Evolutionary conservation across 1,139 yeast genomes (phyloP).

Genomic region (Pneumocystis wakefieldiae): DNA sequence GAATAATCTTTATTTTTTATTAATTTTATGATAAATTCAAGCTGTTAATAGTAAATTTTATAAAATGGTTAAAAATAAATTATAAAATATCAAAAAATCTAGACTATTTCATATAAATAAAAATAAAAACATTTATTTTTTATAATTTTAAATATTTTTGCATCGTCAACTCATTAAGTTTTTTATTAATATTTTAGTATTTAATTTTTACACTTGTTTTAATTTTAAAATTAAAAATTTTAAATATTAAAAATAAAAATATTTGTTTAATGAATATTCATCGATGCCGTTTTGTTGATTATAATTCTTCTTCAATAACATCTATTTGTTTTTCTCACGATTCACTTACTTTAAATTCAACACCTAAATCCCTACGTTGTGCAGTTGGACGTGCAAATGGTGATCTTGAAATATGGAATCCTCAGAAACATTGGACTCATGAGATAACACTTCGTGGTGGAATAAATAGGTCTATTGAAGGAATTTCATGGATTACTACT

Average conservation of each 20-base stretch:
- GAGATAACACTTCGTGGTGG: conserved; percentile 54
- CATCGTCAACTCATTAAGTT: too few species aligned
- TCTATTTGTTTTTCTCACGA: conserved; percentile 65
- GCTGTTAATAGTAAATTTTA: too few species aligned
- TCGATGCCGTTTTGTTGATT: conserved; percentile 85
- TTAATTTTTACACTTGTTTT: too few species aligned
- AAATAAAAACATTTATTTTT: too few species aligned
- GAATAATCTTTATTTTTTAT: too few species aligned
- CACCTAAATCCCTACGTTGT: conserved; percentile 53
- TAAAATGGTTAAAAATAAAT: too few species aligned
- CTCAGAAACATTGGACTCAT: conserved; percentile 44
- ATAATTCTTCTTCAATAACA: conserved; percentile 72
- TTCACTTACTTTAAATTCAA: conserved; percentile 25
- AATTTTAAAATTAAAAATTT: neutral
- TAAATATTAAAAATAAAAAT: neutral
- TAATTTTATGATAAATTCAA: too few species aligned
- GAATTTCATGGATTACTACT: conserved; percentile 53
- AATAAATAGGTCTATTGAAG: conserved; percentile 72
- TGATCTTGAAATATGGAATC: conserved; percentile 93
- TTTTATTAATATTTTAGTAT: too few species aligned
- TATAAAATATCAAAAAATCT: too few species aligned
- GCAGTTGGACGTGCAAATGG: conserved; percentile 94
- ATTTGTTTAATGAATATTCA: conserved; percentile 50
- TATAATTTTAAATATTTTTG: too few species aligned
- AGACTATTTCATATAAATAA: too few species aligned